Percentiles rank a stretch among this genome's conserved stretches.
Evolutionary conservation across 1,284 basidiomycete genomes (phyloP).

Genomic region (Sporisorium scitamineum): DNA sequence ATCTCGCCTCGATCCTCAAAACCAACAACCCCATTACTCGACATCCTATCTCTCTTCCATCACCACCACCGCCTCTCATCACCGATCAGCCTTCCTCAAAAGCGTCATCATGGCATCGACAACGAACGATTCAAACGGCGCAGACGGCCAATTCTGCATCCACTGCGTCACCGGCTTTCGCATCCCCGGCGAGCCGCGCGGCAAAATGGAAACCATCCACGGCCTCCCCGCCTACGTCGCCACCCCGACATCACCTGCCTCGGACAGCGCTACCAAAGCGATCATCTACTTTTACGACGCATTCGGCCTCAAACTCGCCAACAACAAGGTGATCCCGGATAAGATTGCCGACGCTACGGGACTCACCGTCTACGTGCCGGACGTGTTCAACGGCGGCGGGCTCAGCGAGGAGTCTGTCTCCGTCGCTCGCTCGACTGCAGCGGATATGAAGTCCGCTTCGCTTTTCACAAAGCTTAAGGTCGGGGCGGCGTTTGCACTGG

Average conservation of each 20-base stretch:
- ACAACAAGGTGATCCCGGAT: constrained; percentile 76
- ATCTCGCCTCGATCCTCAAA: neutral
- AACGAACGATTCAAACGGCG: neutral
- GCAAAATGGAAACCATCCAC: constrained; percentile 48
- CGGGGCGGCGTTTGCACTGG: constrained; percentile 13
- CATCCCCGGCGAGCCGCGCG: constrained; percentile 53
- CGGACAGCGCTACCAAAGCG: constrained; percentile 68
- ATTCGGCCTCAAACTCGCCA: constrained; percentile 70
- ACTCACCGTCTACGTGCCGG: constrained; percentile 76
- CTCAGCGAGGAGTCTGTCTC: constrained; percentile 21
- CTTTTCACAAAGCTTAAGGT: constrained; percentile 36
- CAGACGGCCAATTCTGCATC: constrained; percentile 42
- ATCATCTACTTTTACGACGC: constrained; percentile 76
- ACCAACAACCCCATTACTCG: too few relatives aligned
- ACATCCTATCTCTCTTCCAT: neutral
- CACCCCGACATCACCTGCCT: constrained; percentile 47
- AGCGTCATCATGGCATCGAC: constrained; percentile 8
- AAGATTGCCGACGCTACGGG: constrained; percentile 73
- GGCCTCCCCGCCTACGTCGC: constrained; percentile 62
- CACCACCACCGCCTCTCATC: neutral
- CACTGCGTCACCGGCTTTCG: constrained; percentile 52
- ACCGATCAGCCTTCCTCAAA: neutral
- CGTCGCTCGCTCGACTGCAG: constrained; percentile 33
- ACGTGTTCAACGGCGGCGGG: constrained; percentile 54
- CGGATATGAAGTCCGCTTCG: constrained; percentile 18